Conservation (phyloP, 768 basidiomycete genomes). For the Butyriboletus loyo region DNA sequence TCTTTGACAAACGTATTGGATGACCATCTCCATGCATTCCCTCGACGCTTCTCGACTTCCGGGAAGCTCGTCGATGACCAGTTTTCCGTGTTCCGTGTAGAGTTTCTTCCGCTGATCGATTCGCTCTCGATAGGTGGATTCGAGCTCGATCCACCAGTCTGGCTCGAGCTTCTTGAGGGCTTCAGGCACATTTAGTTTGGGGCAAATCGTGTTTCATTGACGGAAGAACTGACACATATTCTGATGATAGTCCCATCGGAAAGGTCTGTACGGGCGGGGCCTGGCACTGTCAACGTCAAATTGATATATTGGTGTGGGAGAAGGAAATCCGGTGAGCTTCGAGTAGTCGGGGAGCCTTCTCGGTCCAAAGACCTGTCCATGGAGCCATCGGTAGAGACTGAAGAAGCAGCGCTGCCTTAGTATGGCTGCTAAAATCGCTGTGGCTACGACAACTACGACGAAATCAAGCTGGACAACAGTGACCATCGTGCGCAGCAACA, state of each 20-base stretch:
- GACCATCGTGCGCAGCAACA: slow-evolving; percentile 8
- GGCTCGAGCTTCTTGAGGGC: slow-evolving; percentile 49
- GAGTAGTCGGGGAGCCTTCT: slow-evolving; percentile 37
- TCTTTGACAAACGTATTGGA: slow-evolving; percentile 54
- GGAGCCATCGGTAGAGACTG: slow-evolving; percentile 6
- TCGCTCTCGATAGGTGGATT: slow-evolving; percentile 46
- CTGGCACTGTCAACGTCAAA: slow-evolving; percentile 44
- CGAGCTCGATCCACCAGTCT: slow-evolving; percentile 57
- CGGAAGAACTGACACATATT: slow-evolving; percentile 46
- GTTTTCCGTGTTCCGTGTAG: slow-evolving; percentile 37
- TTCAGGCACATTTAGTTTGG: slow-evolving; percentile 3
- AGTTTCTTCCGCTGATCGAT: slow-evolving; percentile 42
- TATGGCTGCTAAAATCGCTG: not conserved
- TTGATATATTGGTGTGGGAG: slow-evolving; percentile 38
- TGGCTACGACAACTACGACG: not conserved
- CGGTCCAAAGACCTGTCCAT: slow-evolving; percentile 1
- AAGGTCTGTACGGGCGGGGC: slow-evolving; percentile 53
- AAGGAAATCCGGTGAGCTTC: slow-evolving; percentile 42
- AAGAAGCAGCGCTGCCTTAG: not conserved
- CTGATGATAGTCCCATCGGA: slow-evolving; percentile 55
- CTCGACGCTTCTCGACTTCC: slow-evolving; percentile 47
- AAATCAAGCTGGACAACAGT: not conserved
- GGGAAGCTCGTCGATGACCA: slow-evolving; percentile 44
- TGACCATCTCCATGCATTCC: slow-evolving; percentile 54
- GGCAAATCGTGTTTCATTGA: not conserved